Evolutionary conservation across 805 yeast genomes (phyloP), one percentile per base, ranked within the genome.

Genomic region (Myxozyma neglecta): DNA sequence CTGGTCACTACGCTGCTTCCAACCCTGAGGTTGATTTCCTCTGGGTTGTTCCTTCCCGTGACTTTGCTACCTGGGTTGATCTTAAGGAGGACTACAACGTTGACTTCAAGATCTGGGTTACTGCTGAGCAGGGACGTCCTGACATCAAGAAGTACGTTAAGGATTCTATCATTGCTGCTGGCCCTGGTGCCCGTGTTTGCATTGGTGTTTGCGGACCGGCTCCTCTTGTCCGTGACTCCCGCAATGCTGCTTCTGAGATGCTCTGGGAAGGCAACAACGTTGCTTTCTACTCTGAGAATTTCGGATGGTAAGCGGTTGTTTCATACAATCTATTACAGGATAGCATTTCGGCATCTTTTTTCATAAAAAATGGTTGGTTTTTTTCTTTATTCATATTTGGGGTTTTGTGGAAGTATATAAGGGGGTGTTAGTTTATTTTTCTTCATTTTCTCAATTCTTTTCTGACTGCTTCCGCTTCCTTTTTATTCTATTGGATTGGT

Each of bases 171-270:
- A 64, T 60, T 8, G 69, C 65, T 40, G 62, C 65, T 13, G 65
- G 67, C 60, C 67, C 64, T 43, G 67, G 67, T 29, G 65, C 67
- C 51, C 57, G 47, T 29, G 68, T 46, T 45, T 68, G 61, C 47
- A 68, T 72, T 34, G 73, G 70, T 37, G 66, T 67, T 32, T 72
- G 74, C 59, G 74, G 74, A 10, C 74, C 74, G 2, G 71, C 70
- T 50, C 69, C 69, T 36, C 68, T 72, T 29, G 61, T 72, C 50
- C 65, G 72, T 24, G 70, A 67, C 45, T 69, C 69, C 7, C 61
- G 72, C 14, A 72, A 72, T 50, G 64, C 67, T 13, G 67, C 65
- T n/a, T 67, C 74, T 4, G 67, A 64, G 54, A 54, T 71, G 58
- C 63, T 66, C 39, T 62, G 66, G 58, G 63, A 68, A 14, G 75